Base-by-base conservation (phyloP, 2,329 filamentous ascomycete species). In the Xylariaceae sp. region DNA sequence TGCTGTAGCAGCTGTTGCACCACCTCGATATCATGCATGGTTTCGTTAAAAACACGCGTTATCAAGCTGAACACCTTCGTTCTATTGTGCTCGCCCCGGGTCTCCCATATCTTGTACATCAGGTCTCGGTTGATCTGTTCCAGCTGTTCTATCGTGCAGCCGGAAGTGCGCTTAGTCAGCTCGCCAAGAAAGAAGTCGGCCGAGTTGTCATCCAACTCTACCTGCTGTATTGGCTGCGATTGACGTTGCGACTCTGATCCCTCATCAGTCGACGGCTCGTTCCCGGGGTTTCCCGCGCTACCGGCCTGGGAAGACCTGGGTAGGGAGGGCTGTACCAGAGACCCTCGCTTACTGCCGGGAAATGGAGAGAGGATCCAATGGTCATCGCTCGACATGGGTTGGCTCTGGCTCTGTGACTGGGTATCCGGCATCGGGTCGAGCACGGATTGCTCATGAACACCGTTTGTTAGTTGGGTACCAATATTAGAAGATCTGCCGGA, bases 111-210 rank as follows among this genome's bases (percentile, higher is more conserved):
- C 59, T 86, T 84, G 56, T 92, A 88, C 92, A 97, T 97, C 59
- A 97, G 76, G 61, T 87, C 84, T 7, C 91, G 86, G 69, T 92
- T 92, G 68, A 96, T 86, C 71, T 97, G 92, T 75, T 97, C 92
- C 18, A 99, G 76, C 70, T 99, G 92, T 72, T 99, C 94, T 49
- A 99, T 88, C 0, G 86, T 88, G 69, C 88, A 89, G 0, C 89
- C 89, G 18, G 83, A 85, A 1, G 88, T 92, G 42, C 79, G 76
- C 26, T 80, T 72, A 0, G 86, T 84, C 32, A 96, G 74, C 36
- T 83, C 76, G 0, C 76, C 68, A 53, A 90, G 77, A 51, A 95
- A 79, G 6, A 74, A 68, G 1, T 74, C 70, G 21, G 90, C 74
- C 29, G 80, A 75, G 0, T 65, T 65, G 12, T 80, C 76, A 29